Base-by-base conservation (phyloP, 2,329 filamentous ascomycete species). In the Diaporthe sp. region DNA sequence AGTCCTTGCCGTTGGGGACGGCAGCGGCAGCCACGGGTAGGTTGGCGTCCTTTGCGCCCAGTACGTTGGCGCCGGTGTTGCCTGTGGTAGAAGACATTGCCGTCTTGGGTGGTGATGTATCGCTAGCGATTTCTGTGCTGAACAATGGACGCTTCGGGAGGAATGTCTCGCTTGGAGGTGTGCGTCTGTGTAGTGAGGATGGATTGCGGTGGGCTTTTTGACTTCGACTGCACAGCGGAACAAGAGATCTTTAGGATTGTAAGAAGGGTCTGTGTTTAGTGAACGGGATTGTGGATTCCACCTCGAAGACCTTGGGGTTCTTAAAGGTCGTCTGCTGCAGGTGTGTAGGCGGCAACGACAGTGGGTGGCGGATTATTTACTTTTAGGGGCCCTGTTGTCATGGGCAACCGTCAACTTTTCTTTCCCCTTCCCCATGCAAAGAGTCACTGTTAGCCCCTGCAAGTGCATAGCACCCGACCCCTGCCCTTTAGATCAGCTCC, bases 21-120 rank as follows among this genome's bases (percentile, higher is more conserved):
- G 77, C 78, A 77, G 80, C 80, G 68, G 77, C 79, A 78, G 86
- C 86, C 78, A 90, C 84, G 78, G 87, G 78, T 76, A 87, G 87
- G 85, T 94, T 94, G 85, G 89, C 87, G 86, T 94, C 92, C 85
- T 92, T 92, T 81, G 90, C 86, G 80, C 87, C 86, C 84, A 95
- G 92, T 79, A 92, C 86, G 85, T 88, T 90, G 83, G 84, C 78
- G 47, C 57, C 58, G 58, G 58, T 53, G 68, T 65, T 72, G 44
- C 34, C 53, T 25, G 39, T 57, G 49, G 39, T 47, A 12, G 73
- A 81, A 82, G 90, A 89, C 91, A 92, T 93, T 79, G 78, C 83
- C 65, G 81, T 91, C 13, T 70, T 7, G 25, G 55, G 6, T 31
- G 58, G 20, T 28, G 49, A 12, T 51, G 37, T 57, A n/a, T 73